phyloP scores from a whole-genome alignment of 2,329 filamentous ascomycete species.

The Epichloe glyceriae region DNA sequence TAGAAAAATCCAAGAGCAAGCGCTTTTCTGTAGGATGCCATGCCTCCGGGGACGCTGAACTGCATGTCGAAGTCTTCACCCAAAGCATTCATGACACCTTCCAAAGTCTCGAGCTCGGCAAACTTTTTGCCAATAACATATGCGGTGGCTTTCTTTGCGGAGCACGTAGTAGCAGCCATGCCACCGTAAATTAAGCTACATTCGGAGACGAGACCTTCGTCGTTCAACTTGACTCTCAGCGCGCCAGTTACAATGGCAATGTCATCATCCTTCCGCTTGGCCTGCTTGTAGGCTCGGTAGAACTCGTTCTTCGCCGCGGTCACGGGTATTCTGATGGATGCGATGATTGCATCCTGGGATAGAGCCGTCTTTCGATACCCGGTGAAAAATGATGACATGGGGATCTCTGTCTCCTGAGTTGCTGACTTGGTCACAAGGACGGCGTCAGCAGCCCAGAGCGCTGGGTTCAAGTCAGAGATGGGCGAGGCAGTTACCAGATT shows the following conservation, averaged over 20 bases:
- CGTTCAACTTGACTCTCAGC: constrained; percentile 58
- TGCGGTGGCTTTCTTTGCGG: constrained; percentile 63
- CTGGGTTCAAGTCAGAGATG: constrained; percentile 91
- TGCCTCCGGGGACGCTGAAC: constrained; percentile 88
- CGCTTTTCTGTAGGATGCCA: constrained; percentile 91
- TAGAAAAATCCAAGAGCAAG: constrained; percentile 92
- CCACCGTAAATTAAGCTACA: constrained; percentile 83
- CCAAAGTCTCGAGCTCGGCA: constrained; percentile 68
- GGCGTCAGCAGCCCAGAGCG: constrained; percentile 78
- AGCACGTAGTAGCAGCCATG: constrained; percentile 86
- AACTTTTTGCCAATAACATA: constrained; percentile 69
- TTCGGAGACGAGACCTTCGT: constrained; percentile 56
- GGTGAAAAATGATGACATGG: constrained; percentile 85
- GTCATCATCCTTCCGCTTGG: constrained; percentile 95
- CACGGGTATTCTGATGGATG: constrained; percentile 73
- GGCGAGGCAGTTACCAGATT: constrained; percentile 91
- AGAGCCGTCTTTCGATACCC: constrained; percentile 81
- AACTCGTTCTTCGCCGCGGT: constrained; percentile 65
- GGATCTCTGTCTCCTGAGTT: constrained; percentile 64
- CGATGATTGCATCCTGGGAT: constrained; percentile 68
- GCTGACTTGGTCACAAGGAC: constrained; percentile 69
- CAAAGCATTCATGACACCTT: constrained; percentile 82
- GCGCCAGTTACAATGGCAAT: constrained; percentile 95
- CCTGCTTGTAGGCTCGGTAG: constrained; percentile 85
- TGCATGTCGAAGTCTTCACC: constrained; percentile 77